phyloP scores from a whole-genome alignment of 306 rosid species.

The Hylodesmum podocarpum region DNA sequence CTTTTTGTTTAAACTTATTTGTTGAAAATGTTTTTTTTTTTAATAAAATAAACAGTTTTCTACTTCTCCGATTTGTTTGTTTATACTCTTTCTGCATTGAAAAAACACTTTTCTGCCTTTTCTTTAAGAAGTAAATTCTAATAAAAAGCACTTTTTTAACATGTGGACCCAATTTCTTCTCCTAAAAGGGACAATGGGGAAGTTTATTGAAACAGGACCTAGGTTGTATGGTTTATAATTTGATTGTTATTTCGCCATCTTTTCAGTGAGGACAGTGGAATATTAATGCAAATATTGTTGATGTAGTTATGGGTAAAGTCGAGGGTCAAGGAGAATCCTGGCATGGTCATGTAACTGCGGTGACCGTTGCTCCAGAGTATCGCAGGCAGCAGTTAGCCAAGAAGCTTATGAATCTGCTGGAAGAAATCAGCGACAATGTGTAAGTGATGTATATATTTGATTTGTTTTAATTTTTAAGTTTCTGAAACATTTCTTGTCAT shows the following conservation, averaged over 20 bases:
- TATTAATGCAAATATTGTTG: not conserved
- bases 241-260: not conserved
- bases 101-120: too few relatives aligned
- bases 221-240: not conserved
- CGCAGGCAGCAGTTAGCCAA: conserved; percentile 96
- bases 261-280: not conserved
- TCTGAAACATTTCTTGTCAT: not conserved
- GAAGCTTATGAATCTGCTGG: conserved; percentile 93
- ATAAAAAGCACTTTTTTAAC: too few relatives aligned
- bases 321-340: conserved; percentile 99
- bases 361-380: conserved; percentile 88
- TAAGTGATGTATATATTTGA: conserved; percentile 33
- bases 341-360: conserved; percentile 99
- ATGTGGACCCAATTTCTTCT: too few relatives aligned
- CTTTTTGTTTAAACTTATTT: too few relatives aligned
- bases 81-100: too few relatives aligned
- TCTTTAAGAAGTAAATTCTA: too few relatives aligned
- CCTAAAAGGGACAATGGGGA: too few relatives aligned
- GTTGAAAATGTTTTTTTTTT: too few relatives aligned
- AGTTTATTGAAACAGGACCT: too few relatives aligned
- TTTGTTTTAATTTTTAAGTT: not conserved
- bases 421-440: conserved; percentile 90
- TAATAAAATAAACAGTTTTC: too few relatives aligned
- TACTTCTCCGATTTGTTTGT: too few relatives aligned
- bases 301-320: conserved; percentile 97